A percentile compares a stretch with the other conserved stretches of the same genome.
phyloP scores from a whole-genome alignment of 2,329 filamentous ascomycete genomes.

The Penicillium paneum region DNA sequence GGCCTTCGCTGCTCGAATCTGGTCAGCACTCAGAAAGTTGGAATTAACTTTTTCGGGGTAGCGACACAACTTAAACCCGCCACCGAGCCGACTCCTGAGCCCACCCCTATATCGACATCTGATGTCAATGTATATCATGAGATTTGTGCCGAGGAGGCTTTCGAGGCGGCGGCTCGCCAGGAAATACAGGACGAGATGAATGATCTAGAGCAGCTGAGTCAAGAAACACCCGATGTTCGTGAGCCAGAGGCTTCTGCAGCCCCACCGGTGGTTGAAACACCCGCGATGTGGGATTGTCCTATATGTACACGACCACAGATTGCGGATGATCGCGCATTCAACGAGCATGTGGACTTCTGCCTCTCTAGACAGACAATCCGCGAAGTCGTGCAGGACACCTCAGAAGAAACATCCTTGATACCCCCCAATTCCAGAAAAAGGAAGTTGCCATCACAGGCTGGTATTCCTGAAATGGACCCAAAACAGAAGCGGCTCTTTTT shows the following conservation, averaged over 20 bases:
- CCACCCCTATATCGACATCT: neutral
- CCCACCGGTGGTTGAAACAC: slow-evolving; percentile 13
- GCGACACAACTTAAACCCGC: slow-evolving; percentile 22
- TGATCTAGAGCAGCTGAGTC: slow-evolving; percentile 60
- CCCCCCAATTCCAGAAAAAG: slow-evolving; percentile 23
- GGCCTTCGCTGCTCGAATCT: slow-evolving; percentile 85
- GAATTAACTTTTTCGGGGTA: slow-evolving; percentile 74
- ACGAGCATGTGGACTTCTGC: slow-evolving; percentile 89
- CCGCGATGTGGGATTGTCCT: slow-evolving; percentile 77
- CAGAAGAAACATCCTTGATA: slow-evolving; percentile 12
- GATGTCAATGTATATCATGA: slow-evolving; percentile 55
- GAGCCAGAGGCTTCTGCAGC: slow-evolving; percentile 22
- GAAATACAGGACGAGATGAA: slow-evolving; percentile 61
- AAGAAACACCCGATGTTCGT: slow-evolving; percentile 43
- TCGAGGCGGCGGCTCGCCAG: slow-evolving; percentile 59
- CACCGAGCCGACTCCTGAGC: slow-evolving; percentile 15
- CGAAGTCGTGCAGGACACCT: slow-evolving; percentile 65
- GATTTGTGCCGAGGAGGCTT: slow-evolving; percentile 64
- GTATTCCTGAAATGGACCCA: slow-evolving; percentile 19
- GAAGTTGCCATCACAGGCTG: slow-evolving; percentile 34
- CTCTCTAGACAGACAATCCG: slow-evolving; percentile 82
- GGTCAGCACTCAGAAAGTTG: slow-evolving; percentile 77
- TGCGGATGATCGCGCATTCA: slow-evolving; percentile 74
- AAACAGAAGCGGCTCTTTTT: slow-evolving; percentile 38
- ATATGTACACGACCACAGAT: slow-evolving; percentile 76